Percentiles rank a stretch among this genome's conserved stretches.
phyloP scores from a whole-genome alignment of 2,329 filamentous ascomycete species.

The Cercospora beticola region DNA sequence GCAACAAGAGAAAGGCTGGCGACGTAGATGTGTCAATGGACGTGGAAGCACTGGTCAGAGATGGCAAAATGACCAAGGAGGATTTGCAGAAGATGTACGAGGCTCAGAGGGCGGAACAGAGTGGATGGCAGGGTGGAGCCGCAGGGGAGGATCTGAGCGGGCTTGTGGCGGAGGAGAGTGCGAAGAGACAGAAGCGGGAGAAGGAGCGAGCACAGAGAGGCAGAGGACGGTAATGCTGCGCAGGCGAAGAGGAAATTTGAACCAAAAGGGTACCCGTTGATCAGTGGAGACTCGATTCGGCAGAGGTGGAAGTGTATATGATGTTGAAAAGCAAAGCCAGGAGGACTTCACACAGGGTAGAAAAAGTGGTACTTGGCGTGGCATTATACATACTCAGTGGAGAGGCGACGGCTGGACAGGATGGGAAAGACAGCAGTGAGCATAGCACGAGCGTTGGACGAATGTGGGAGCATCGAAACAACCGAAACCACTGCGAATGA shows the following conservation, averaged over 20 bases:
- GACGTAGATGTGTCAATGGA: conserved; percentile 93
- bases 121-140: conserved; percentile 60
- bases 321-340: background rate
- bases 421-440: conserved; percentile 1
- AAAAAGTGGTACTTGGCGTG: background rate
- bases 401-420: background rate
- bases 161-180: conserved; percentile 91
- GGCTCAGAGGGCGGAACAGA: conserved; percentile 61
- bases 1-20: conserved; percentile 86
- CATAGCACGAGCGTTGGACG: background rate
- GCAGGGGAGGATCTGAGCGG: conserved; percentile 89
- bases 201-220: conserved; percentile 60
- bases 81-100: conserved; percentile 80
- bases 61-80: conserved; percentile 80
- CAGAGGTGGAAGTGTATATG: background rate
- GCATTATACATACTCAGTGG: background rate
- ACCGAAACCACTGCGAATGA: background rate
- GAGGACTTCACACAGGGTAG: background rate
- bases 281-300: background rate
- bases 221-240: conserved; percentile 43
- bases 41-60: conserved; percentile 71
- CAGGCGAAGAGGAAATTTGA: background rate
- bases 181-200: conserved; percentile 86
- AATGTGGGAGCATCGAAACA: background rate
- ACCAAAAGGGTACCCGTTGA: background rate